Evolutionary conservation across 768 basidiomycete genomes (phyloP).

Genomic region (Podaxis sp.): DNA sequence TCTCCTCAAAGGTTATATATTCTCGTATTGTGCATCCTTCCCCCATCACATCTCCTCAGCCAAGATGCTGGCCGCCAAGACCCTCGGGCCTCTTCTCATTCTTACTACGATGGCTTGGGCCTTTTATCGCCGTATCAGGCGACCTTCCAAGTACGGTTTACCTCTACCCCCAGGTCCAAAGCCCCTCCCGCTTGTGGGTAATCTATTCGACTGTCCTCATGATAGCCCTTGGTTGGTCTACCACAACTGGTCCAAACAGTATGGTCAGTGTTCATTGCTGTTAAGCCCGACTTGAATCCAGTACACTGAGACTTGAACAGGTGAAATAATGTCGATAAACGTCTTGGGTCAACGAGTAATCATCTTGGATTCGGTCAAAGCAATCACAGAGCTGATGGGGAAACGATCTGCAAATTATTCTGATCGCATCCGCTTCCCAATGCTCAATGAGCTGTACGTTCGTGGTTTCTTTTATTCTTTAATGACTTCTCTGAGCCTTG

Average conservation of each 20-base stretch:
- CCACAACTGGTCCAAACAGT: constrained; percentile 36
- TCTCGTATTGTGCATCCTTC: background rate
- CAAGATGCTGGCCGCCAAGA: background rate
- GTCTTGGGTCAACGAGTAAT: background rate
- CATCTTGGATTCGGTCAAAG: constrained; percentile 4
- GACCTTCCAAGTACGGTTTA: background rate
- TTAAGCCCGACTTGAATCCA: background rate
- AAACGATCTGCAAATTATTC: constrained; percentile 34
- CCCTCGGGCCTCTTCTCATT: background rate
- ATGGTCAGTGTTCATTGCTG: constrained; percentile 24
- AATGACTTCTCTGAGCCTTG: background rate
- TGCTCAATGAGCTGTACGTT: constrained; percentile 18
- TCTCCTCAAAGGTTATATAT: background rate
- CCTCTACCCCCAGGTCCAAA: constrained; percentile 38
- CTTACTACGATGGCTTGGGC: background rate
- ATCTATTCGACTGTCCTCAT: constrained; percentile 41
- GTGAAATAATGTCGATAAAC: constrained; percentile 3
- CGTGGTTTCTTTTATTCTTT: background rate
- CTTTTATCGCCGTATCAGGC: background rate
- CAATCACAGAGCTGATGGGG: constrained; percentile 6
- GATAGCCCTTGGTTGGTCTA: constrained; percentile 37
- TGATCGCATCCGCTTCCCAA: constrained; percentile 19
- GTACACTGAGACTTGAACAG: background rate
- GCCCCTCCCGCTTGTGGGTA: constrained; percentile 41
- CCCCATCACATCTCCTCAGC: background rate